Conservation (phyloP, 2,329 filamentous ascomycete genomes). For the Escovopsis sp. region DNA sequence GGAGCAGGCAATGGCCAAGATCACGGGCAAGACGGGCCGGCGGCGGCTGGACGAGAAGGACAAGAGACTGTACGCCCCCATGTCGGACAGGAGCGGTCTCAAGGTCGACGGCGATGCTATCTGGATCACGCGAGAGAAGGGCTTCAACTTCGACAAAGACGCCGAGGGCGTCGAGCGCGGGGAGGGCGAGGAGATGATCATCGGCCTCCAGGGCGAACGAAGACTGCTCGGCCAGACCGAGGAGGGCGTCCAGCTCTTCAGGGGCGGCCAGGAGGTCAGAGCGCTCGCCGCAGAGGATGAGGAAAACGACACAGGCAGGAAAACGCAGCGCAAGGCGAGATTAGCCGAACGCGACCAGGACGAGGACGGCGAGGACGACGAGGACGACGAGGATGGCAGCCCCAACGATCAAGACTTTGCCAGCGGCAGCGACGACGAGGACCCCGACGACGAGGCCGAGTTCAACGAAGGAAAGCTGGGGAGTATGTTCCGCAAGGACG, state of each 20-base stretch:
- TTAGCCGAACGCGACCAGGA: conserved; percentile 45
- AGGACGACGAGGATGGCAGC: conserved; percentile 35
- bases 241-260: conserved; percentile 73
- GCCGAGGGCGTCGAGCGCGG: conserved; percentile 60
- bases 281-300: conserved; percentile 30
- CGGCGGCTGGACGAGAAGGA: conserved; percentile 88
- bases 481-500: conserved; percentile 41
- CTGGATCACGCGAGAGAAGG: conserved; percentile 62
- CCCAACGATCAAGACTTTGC: conserved; percentile 33
- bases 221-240: conserved; percentile 70
- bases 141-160: conserved; percentile 59
- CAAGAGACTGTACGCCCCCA: conserved; percentile 88
- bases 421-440: conserved; percentile 35
- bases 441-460: conserved; percentile 39
- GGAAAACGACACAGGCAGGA: conserved; percentile 39
- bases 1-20: conserved; percentile 75
- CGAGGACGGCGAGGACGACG: conserved; percentile 41
- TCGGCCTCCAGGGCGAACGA: conserved; percentile 73
- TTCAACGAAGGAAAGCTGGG: conserved; percentile 46
- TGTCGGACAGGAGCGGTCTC: conserved; percentile 93
- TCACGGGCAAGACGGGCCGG: conserved; percentile 65
- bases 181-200: conserved; percentile 89
- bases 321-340: conserved; percentile 41
- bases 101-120: conserved; percentile 96
- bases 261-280: conserved; percentile 55